Percentiles rank a stretch among this genome's conserved stretches.
Evolutionary conservation across 306 rosid genomes (phyloP).

Genomic region (Mucuna pruriens): DNA sequence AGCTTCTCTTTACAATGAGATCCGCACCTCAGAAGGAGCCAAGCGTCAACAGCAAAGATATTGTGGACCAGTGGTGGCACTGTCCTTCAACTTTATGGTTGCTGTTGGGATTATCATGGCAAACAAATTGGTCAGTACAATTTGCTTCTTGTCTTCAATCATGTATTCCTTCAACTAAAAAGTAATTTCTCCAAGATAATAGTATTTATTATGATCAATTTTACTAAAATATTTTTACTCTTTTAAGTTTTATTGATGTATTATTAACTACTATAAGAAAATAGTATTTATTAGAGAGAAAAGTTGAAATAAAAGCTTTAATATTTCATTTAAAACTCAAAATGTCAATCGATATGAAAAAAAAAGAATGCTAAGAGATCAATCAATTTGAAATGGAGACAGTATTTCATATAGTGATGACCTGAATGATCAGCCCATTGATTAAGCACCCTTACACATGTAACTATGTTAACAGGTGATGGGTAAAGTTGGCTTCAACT

Average conservation of each 20-base stretch:
- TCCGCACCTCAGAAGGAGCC: constrained; percentile 90
- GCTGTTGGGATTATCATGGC: constrained; percentile 81
- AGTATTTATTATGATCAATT: no score
- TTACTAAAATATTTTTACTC: no score
- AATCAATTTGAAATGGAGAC: no score
- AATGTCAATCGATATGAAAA: no score
- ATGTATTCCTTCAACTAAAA: no score
- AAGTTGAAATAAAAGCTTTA: no score
- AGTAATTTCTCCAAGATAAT: no score
- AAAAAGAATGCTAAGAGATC: no score
- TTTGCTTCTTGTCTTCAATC: neutral
- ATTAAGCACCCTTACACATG: neutral
- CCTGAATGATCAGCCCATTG: neutral
- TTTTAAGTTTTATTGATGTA: no score
- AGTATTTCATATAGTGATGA: neutral
- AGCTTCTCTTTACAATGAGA: constrained; percentile 80
- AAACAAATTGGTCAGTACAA: constrained; percentile 65
- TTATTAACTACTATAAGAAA: no score
- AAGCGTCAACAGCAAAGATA: constrained; percentile 89
- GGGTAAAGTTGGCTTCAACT: constrained; percentile 94
- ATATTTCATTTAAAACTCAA: no score
- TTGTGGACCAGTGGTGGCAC: constrained; percentile 80
- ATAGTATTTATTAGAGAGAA: no score
- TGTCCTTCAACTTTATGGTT: constrained; percentile 81
- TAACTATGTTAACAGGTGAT: constrained; percentile 65